phyloP scores from a whole-genome alignment of 1,284 basidiomycete species.

The Trichosporon ovoides region DNA sequence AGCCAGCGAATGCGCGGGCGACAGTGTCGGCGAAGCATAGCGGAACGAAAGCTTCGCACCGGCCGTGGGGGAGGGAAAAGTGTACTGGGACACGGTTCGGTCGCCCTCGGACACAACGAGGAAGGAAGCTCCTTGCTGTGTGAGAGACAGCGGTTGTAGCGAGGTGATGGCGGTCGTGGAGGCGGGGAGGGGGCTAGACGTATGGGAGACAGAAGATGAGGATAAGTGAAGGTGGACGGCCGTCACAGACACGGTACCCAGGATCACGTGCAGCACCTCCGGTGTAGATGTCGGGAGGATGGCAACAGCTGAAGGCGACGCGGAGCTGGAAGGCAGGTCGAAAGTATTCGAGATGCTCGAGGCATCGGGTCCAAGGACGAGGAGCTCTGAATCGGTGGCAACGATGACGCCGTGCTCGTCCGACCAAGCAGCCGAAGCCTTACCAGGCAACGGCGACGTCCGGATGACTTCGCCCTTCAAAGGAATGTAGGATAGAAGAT shows the following conservation, averaged over 20 bases:
- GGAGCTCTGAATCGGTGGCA: constrained; percentile 29
- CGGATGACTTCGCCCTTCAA: constrained; percentile 30
- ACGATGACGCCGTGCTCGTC: constrained; percentile 33
- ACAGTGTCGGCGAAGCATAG: constrained; percentile 58
- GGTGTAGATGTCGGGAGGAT: constrained; percentile 34
- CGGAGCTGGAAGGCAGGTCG: constrained; percentile 25
- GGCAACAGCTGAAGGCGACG: constrained; percentile 32
- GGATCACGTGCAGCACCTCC: constrained; percentile 33
- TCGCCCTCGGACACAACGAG: constrained; percentile 68
- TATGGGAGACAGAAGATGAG: constrained; percentile 28
- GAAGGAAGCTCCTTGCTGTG: constrained; percentile 50
- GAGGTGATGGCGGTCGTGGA: constrained; percentile 43
- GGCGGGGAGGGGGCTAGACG: constrained; percentile 40
- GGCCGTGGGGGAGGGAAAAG: constrained; percentile 55
- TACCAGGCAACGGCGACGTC: constrained; percentile 27
- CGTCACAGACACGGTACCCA: constrained; percentile 32
- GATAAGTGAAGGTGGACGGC: constrained; percentile 32
- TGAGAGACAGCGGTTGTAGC: constrained; percentile 34
- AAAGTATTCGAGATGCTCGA: constrained; percentile 34
- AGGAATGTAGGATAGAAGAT: constrained; percentile 32
- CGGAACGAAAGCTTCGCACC: constrained; percentile 52
- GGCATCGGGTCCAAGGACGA: constrained; percentile 34
- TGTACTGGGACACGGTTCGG: constrained; percentile 59
- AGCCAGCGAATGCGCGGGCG: constrained; percentile 58
- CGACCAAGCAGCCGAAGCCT: constrained; percentile 35